Evolutionary conservation across 306 rosid genomes (phyloP).

Genomic region (Cicer judaicum): DNA sequence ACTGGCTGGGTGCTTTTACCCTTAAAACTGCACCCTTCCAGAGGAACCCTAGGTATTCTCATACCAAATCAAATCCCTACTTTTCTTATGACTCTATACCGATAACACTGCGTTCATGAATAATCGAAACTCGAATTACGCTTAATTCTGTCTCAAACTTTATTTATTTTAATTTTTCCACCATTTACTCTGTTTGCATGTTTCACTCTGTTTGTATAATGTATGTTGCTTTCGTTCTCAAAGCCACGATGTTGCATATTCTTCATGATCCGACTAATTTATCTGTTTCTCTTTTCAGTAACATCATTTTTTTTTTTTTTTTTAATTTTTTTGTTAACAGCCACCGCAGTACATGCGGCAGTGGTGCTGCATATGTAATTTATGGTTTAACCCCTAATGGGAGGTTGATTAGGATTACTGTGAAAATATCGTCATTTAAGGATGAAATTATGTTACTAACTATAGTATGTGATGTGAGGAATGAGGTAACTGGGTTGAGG

Average conservation of each 20-base stretch:
- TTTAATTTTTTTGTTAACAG: background rate
- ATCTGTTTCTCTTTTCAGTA: slow-evolving; percentile 1
- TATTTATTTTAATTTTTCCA: background rate
- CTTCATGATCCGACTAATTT: slow-evolving; percentile 28
- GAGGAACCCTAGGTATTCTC: slow-evolving; percentile 9
- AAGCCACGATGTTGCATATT: slow-evolving; percentile 2
- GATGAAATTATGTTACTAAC: background rate
- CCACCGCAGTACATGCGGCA: background rate
- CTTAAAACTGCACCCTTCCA: slow-evolving; percentile 32
- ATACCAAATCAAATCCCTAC: slow-evolving; percentile 9
- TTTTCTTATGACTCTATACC: background rate
- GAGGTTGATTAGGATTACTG: slow-evolving; percentile 6
- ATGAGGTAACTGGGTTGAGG: background rate
- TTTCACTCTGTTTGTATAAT: background rate
- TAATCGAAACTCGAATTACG: background rate
- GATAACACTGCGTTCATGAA: background rate
- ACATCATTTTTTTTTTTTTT: background rate
- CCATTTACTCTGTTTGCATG: slow-evolving; percentile 42
- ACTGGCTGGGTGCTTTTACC: slow-evolving; percentile 36
- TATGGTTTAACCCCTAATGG: background rate
- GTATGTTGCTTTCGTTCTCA: slow-evolving; percentile 4
- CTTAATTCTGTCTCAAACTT: background rate
- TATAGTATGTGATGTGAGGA: slow-evolving; percentile 1
- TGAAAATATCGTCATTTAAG: background rate
- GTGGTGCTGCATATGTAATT: slow-evolving; percentile 1